These are phyloP conservation scores for Gossypium gossypioides DNA, from an alignment of 441 rosid species.

Conservation along the genomic window DNA sequence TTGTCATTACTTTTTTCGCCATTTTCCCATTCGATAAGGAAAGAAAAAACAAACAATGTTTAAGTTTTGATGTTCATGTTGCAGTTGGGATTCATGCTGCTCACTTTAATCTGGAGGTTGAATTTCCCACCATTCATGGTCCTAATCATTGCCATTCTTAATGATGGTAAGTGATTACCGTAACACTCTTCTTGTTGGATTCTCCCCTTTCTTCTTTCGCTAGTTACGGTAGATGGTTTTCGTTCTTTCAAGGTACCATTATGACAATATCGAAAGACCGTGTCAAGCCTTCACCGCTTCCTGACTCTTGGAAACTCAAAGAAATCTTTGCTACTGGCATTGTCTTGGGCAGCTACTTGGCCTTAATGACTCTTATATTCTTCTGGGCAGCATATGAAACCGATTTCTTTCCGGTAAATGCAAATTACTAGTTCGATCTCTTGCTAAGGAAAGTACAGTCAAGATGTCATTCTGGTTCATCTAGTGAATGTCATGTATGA, in stretches of 20 bases:
- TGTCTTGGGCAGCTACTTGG: slow-evolving; percentile 38
- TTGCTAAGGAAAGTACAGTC: background rate
- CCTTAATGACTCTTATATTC: slow-evolving; percentile 38
- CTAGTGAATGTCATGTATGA: background rate
- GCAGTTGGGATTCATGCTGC: slow-evolving; percentile 29
- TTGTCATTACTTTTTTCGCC: background rate
- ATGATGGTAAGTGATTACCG: slow-evolving; percentile 11
- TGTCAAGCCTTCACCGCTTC: slow-evolving; percentile 50
- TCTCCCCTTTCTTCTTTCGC: background rate
- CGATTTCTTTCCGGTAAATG: slow-evolving; percentile 35
- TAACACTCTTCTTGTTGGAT: background rate
- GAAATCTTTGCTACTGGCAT: slow-evolving; percentile 48
- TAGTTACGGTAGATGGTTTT: background rate
- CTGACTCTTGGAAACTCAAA: slow-evolving; percentile 48
- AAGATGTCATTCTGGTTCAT: background rate
- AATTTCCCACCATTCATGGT: slow-evolving; percentile 34
- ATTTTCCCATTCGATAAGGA: background rate
- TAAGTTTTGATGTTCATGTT: background rate
- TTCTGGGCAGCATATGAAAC: slow-evolving; percentile 35
- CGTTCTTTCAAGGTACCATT: slow-evolving; percentile 36
- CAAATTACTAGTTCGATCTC: background rate
- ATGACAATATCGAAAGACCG: slow-evolving; percentile 60
- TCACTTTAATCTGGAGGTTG: slow-evolving; percentile 20
- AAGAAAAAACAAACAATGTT: background rate
- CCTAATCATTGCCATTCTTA: slow-evolving; percentile 28